phyloP scores from a whole-genome alignment of 148 eudicot genomes.

The Nepenthes gracilis region DNA sequence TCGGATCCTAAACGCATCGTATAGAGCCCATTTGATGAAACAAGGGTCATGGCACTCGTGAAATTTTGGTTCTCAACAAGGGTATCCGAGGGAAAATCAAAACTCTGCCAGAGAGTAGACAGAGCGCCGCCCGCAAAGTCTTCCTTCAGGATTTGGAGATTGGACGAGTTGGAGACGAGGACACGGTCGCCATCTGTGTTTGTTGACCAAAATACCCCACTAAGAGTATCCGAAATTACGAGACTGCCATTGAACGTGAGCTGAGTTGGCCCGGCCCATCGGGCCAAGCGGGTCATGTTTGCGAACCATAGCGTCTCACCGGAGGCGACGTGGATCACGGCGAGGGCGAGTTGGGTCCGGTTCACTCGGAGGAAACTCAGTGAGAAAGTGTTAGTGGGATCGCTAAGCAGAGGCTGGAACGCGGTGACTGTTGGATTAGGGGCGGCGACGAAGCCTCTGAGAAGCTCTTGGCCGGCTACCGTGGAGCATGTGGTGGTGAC shows the following conservation, averaged over 20 bases:
- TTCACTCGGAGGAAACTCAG: slow-evolving; percentile 65
- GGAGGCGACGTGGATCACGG: slow-evolving; percentile 64
- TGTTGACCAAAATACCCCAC: slow-evolving; percentile 82
- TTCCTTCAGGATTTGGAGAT: slow-evolving; percentile 26
- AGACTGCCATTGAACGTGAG: slow-evolving; percentile 76
- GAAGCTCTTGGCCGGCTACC: slow-evolving; percentile 24
- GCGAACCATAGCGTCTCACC: slow-evolving; percentile 60
- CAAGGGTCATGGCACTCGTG: slow-evolving; percentile 62
- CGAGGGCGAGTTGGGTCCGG: slow-evolving; percentile 40
- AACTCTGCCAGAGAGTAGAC: slow-evolving; percentile 56
- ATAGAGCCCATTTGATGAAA: slow-evolving; percentile 60
- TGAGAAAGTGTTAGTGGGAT: slow-evolving; percentile 60
- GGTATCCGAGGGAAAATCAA: slow-evolving; percentile 66
- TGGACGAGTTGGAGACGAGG: slow-evolving; percentile 37
- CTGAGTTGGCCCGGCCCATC: slow-evolving; percentile 40
- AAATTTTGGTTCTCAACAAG: slow-evolving; percentile 77
- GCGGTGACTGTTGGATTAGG: slow-evolving; percentile 36
- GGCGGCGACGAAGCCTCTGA: slow-evolving; percentile 40
- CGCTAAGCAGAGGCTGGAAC: slow-evolving; percentile 53
- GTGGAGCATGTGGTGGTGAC: slow-evolving; percentile 5
- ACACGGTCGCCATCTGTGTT: slow-evolving; percentile 52
- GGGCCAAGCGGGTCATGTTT: slow-evolving; percentile 13
- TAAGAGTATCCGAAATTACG: slow-evolving; percentile 35
- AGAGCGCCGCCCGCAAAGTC: slow-evolving; percentile 2
- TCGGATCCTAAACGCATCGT: slow-evolving; percentile 64